These are phyloP conservation scores for Sporothrix sp. DNA, from an alignment of 2,329 filamentous ascomycete species.

Conservation along the genomic window DNA sequence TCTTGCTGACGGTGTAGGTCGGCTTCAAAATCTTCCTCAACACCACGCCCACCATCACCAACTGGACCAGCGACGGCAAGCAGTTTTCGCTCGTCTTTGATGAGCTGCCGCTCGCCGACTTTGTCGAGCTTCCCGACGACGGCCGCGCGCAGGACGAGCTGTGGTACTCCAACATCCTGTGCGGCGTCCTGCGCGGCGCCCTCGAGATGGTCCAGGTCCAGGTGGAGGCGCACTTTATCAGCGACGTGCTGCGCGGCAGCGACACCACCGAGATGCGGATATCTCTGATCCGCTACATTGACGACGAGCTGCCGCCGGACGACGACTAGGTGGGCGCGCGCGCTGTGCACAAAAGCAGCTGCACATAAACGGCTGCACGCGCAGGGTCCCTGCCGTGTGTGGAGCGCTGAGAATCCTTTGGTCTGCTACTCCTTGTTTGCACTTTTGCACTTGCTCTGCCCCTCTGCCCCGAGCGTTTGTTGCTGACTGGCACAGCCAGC, in stretches of 20 bases:
- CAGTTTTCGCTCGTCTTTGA: constrained; percentile 95
- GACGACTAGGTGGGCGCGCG: constrained; percentile 58
- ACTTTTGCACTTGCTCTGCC: too few species aligned
- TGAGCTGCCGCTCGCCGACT: constrained; percentile 93
- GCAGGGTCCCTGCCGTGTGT: too few species aligned
- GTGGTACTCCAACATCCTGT: constrained; percentile 97
- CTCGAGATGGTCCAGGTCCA: constrained; percentile 99
- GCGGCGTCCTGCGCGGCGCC: constrained; percentile 80
- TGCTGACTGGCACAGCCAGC: too few species aligned
- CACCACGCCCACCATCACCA: constrained; percentile 83
- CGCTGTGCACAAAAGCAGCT: too few species aligned
- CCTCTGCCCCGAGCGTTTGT: too few species aligned
- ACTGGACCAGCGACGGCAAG: constrained; percentile 93
- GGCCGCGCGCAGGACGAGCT: constrained; percentile 90
- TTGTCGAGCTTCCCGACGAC: constrained; percentile 94
- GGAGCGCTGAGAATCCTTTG: too few species aligned
- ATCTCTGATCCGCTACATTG: constrained; percentile 83
- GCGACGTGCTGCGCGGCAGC: constrained; percentile 82
- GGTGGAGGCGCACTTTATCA: constrained; percentile 92
- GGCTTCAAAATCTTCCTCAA: constrained; percentile 99
- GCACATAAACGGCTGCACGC: background rate
- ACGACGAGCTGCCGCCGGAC: constrained; percentile 93
- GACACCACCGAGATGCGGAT: constrained; percentile 97
- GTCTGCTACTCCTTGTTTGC: too few species aligned
- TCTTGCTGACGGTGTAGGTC: constrained; percentile 51